Percentiles rank a stretch among this genome's conserved stretches.
phyloP scores from a whole-genome alignment of 2,329 filamentous ascomycete species.

The Dactylellina drechsleri region DNA sequence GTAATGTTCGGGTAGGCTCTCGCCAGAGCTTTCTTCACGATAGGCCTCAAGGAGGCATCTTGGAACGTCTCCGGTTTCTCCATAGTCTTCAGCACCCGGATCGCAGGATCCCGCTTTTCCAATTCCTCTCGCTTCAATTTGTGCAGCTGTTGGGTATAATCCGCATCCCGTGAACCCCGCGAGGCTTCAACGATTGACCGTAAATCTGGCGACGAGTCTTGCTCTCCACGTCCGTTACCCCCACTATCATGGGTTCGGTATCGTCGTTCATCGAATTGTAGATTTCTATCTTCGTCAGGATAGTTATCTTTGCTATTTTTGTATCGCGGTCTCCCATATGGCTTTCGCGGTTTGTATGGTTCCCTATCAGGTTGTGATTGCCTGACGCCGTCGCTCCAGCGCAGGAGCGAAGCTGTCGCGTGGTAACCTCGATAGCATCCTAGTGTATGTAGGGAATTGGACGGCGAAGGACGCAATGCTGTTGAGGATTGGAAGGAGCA shows the following conservation, averaged over 20 bases:
- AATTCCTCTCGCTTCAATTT: constrained; percentile 46
- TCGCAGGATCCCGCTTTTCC: constrained; percentile 38
- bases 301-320: constrained; percentile 23
- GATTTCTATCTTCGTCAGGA: constrained; percentile 32
- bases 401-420: constrained; percentile 32
- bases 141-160: constrained; percentile 45
- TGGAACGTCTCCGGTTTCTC: constrained; percentile 38
- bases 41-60: constrained; percentile 53
- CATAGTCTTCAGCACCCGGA: constrained; percentile 22
- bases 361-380: neutral
- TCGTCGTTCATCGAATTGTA: constrained; percentile 26
- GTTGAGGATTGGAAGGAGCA: constrained; percentile 33
- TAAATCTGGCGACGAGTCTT: constrained; percentile 27
- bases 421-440: constrained; percentile 33
- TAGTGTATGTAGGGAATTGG: constrained; percentile 14
- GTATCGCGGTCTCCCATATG: constrained; percentile 32
- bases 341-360: constrained; percentile 24
- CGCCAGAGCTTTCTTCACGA: constrained; percentile 55
- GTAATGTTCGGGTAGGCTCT: constrained; percentile 56
- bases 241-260: constrained; percentile 16
- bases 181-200: constrained; percentile 43
- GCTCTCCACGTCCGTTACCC: neutral
- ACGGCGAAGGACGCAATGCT: constrained; percentile 37
- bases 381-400: constrained; percentile 1
- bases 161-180: constrained; percentile 22